Evolutionary conservation across 805 yeast genomes (phyloP), one percentile per base, ranked within the genome.

Genomic region (Yarrowia deformans): DNA sequence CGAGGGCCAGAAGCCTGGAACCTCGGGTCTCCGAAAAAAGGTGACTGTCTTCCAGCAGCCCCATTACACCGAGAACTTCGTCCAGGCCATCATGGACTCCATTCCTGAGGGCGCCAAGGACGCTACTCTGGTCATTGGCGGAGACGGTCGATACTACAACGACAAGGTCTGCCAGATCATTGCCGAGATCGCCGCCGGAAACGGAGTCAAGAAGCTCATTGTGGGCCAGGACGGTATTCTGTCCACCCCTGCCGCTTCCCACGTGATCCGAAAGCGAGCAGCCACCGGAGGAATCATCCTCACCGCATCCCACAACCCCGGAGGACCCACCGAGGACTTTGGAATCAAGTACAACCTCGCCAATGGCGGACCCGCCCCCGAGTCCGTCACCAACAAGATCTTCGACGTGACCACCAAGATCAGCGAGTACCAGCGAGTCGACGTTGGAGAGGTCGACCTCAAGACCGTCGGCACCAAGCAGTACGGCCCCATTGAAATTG

Each of bases 321-420:
- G 99, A 78, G 98, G 98, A 9, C 97, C 97, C 70, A 81, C 84
- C 35, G 88, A 90, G 72, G 99, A 94, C 78, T 84, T 93, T 77
- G 99, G 99, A 69, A 94, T 94, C 83, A 94, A 94, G 82, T 95
- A 95, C 82, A 95, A 94, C 79, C 83, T 95, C 78, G 86, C 90
- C 72, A 94, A 94, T 77, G 99, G 99, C 73, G 99, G 97, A 2
- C 99, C 99, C 50, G 98, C 98, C 12, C 99, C 99, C 13, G 99
- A 94, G 79, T 81, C 90, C 16, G 96, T 95, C 70, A 94, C 99
- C 13, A 86, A 94, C 81, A 86, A 88, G 78, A 95, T 94, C 76
- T 95, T 81, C 81, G 93, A 87, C 70, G 83, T 81, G 37, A 86
- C 97, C 23, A 85, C 84, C 76, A 75, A 79, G 49, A 81, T 95